phyloP scores from a whole-genome alignment of 805 yeast species.

The Hyphopichia homilentoma region DNA sequence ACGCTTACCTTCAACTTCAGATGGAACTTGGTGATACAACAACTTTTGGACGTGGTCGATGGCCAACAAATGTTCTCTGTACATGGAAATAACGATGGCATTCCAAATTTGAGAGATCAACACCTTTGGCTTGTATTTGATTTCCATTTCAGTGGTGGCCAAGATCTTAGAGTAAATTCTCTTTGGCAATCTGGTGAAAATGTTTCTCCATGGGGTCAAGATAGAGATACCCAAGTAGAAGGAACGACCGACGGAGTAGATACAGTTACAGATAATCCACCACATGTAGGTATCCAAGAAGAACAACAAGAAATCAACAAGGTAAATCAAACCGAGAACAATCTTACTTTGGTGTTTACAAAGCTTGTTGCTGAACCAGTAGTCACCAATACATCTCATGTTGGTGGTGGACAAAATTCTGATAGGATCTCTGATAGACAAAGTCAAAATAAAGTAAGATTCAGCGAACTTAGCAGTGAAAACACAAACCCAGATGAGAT shows the following conservation, averaged over 20 bases:
- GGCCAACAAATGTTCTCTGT: conserved; percentile 97
- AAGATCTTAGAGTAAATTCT: conserved; percentile 96
- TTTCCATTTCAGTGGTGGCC: conserved; percentile 99
- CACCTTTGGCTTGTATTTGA: conserved; percentile 97
- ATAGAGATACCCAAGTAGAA: conserved; percentile 98
- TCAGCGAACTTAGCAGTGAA: conserved; percentile 86
- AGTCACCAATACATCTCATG: conserved; percentile 96
- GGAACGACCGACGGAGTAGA: conserved; percentile 95
- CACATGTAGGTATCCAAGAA: conserved; percentile 98
- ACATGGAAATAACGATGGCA: conserved; percentile 98
- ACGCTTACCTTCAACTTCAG: conserved; percentile 97
- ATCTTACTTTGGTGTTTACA: conserved; percentile 87
- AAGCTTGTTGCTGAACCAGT: conserved; percentile 71
- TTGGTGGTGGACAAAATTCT: conserved; percentile 78
- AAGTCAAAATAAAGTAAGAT: conserved; percentile 87
- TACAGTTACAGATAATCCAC: conserved; percentile 94
- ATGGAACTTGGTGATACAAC: conserved; percentile 96
- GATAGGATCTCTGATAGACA: conserved; percentile 91
- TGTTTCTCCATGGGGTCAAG: conserved; percentile 99
- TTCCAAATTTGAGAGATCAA: conserved; percentile 98
- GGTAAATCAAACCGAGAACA: conserved; percentile 87
- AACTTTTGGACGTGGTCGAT: conserved; percentile 98
- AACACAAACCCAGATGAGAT: conserved; percentile 83
- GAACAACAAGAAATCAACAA: conserved; percentile 90
- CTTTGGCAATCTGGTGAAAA: conserved; percentile 96